Evolutionary conservation across 2,329 filamentous ascomycete species (phyloP).

Genomic region (Ophiostoma pallidulum): DNA sequence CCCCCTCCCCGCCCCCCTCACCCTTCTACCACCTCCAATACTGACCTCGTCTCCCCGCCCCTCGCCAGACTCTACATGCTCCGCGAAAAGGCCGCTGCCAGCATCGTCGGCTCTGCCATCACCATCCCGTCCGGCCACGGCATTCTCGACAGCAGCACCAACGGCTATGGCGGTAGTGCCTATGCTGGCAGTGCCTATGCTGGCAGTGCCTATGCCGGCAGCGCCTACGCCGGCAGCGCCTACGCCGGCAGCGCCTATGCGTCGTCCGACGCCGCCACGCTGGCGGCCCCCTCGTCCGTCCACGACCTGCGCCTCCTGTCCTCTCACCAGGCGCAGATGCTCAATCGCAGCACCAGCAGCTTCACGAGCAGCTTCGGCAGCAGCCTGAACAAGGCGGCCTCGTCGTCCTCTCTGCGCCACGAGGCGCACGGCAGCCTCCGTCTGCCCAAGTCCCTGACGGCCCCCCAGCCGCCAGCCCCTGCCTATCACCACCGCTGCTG

Average conservation of each 20-base stretch:
- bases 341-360: constrained; percentile 9
- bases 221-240: no score
- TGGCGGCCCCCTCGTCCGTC: constrained; percentile 9
- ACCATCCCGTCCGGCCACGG: no score
- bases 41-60: neutral
- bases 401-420: neutral
- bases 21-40: neutral
- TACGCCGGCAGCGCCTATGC: constrained; percentile 11
- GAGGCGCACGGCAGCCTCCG: neutral
- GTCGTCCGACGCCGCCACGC: constrained; percentile 9
- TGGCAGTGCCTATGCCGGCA: no score
- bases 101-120: constrained; percentile 15
- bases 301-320: constrained; percentile 7
- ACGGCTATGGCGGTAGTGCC: no score
- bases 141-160: no score
- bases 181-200: no score
- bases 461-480: neutral
- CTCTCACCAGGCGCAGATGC: no score
- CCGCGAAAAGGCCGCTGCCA: constrained; percentile 17
- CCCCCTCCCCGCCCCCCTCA: neutral
- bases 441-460: constrained; percentile 4
- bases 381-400: neutral
- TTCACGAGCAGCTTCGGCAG: neutral
- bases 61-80: constrained; percentile 13
- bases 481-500: constrained; percentile 3